Evolutionary conservation across 495 filamentous ascomycete species (phyloP), one percentile per base, ranked within the genome.

Genomic region (Tuber melanosporum): DNA sequence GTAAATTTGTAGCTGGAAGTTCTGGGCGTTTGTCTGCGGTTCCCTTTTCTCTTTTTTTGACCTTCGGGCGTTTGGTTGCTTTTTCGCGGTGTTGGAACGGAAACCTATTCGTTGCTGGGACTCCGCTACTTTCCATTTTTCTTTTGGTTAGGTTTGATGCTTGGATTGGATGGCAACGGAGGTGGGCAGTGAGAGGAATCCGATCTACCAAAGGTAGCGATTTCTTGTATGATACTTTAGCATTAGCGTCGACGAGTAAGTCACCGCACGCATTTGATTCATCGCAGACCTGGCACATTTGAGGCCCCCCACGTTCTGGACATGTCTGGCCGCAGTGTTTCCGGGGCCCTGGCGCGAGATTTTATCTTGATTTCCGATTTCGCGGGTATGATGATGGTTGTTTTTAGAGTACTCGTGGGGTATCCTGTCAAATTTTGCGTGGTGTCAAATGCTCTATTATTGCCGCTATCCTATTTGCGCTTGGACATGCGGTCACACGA

Each of bases 31-130:
- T 14, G n/a, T 26, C 26, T n/a, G 52, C 52, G 4, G 26, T 62
- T 14, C 26, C 52, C 22, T 62, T 10, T 12, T 62, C 9, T 32
- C 8, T 14, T 26, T 32, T 14, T 5, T 14, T 12, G n/a, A 0
- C n/a, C n/a, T 62, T 57, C 26, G 9, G 52, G 52, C n/a, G 52
- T 62, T 62, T 62, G 52, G 52, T 62, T 62, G 52, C 52, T 62
- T 62, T 62, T 62, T 62, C 52, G 52, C 22, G 52, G 52, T 26
- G 10, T 62, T 62, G 52, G 52, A 62, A 62, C 26, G 52, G 22
- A 62, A 62, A 32, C 52, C 52, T 26, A 26, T 62, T 62, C 26
- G 22, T n/a, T 62, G 9, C 3, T 62, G 52, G 52, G 49, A n/a
- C n/a, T n/a, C 49, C 49, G 22, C n/a, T n/a, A n/a, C 22, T 10